Evolutionary conservation across 2,329 filamentous ascomycete species (phyloP), one percentile per base, ranked within the genome.

Genomic region (Fulvia fulva): DNA sequence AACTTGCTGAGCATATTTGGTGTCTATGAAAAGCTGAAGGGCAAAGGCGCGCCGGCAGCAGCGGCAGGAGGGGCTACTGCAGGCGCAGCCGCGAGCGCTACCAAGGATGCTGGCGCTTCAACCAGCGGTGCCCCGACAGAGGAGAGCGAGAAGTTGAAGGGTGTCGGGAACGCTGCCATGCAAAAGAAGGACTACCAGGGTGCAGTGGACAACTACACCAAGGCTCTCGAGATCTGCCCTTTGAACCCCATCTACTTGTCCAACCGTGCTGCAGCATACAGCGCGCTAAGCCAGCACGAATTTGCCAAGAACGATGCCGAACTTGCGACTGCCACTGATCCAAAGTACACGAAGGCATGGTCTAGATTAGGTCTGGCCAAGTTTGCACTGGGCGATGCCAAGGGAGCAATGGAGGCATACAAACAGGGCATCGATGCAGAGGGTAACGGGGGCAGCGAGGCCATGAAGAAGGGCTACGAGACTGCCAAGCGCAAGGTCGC

Each of bases 331-430:
- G 84, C 85, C 57, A 83, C 91, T 55, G 94, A 99, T 75, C 91
- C 94, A 12, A 87, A 86, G 73, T 99, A 97, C 81, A 96, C 92
- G 65, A 97, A 99, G 80, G 94, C 91, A 16, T 99, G 94, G 94
- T 94, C 89, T 67, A 85, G 94, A 61, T 83, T 99, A 21, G 94
- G 94, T 21, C 86, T 97, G 41, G 94, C 94, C 45, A 85, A 88
- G 61, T 99, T 93, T 76, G 93, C 93, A 16, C 84, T 97, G 53
- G 93, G 92, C 32, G 93, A 99, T 71, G 88, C 91, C 57, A 87
- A 88, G 76, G 94, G 91, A 51, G 88, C 89, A 63, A 96, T 97
- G 87, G 92, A 97, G 69, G 94, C 94, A 19, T 99, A 99, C 77
- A 80, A 87, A 76, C 85, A 90, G 74, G 94, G 94, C 54, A 97